Base-by-base conservation (phyloP, 192 early-diverging fungal genomes). In the Phycomyces blakesleeanus region DNA sequence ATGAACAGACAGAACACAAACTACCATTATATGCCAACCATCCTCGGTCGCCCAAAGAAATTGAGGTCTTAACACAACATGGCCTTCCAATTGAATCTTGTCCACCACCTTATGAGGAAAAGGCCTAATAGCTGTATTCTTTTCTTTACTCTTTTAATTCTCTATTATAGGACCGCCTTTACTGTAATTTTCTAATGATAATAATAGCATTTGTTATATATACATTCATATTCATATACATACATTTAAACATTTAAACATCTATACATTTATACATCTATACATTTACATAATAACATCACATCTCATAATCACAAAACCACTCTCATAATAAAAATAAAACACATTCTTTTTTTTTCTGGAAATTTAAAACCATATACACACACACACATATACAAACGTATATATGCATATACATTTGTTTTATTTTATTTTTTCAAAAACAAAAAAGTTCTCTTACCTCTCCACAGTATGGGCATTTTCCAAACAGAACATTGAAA, bases 401-500 rank as follows among this genome's bases (percentile, higher is more conserved):
- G n/a, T n/a, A n/a, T n/a, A n/a, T n/a, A n/a, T n/a, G n/a, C n/a
- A n/a, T n/a, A n/a, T n/a, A n/a, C n/a, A n/a, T n/a, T n/a, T n/a
- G n/a, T n/a, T n/a, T n/a, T n/a, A n/a, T n/a, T n/a, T n/a, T n/a
- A n/a, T n/a, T n/a, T n/a, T n/a, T n/a, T n/a, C n/a, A n/a, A n/a
- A 34, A 34, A 34, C 29, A 34, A 34, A 34, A 34, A 34, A 34
- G 7, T 5, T 5, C 7, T 7, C 37, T 60, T 44, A 67, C 66
- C 58, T 67, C 57, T 22, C 27, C 53, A 40, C 66, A 67, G 34
- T 67, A 67, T 29, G 66, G 66, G 26, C 66, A 67, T 37, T 60
- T 53, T 11, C 66, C 66, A 60, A 67, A 67, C 42, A 67, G 16
- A n/a, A 67, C 38, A 37, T 67, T 53, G 57, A 67, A 67, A 22